These are phyloP conservation scores for Saturnispora kantuleensis DNA, from an alignment of 805 yeast genomes.

Conservation along the genomic window DNA sequence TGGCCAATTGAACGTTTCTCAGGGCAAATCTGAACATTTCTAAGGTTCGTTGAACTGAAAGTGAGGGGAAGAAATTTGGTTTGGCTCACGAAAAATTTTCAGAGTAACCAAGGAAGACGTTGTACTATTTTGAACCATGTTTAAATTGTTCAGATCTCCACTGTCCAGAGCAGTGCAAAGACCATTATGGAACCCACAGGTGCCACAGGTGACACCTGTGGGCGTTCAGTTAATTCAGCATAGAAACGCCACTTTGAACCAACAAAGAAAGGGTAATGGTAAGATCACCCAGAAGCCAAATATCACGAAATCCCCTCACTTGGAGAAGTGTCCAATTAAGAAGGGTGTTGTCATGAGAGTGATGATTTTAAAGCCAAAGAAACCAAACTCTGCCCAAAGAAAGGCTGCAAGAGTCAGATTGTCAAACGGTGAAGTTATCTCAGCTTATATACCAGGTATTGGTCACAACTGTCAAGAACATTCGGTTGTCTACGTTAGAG, in stretches of 20 bases:
- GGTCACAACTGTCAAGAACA: constrained; percentile 99
- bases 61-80: background rate
- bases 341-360: constrained; percentile 92
- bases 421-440: constrained; percentile 77
- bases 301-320: constrained; percentile 65
- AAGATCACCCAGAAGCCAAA: constrained; percentile 29
- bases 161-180: background rate
- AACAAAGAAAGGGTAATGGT: constrained; percentile 58
- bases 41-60: background rate
- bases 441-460: constrained; percentile 96
- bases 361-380: constrained; percentile 93
- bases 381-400: constrained; percentile 97
- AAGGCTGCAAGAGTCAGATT: constrained; percentile 93
- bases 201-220: background rate
- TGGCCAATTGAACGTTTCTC: background rate
- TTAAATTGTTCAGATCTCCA: background rate
- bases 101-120: no score
- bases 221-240: constrained; percentile 27
- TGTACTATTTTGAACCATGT: background rate
- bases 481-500: constrained; percentile 89
- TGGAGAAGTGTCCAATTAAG: constrained; percentile 72
- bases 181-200: no score
- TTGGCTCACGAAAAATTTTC: no score
- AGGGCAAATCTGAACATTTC: constrained; percentile 3
- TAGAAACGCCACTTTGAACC: constrained; percentile 66